Evolutionary conservation across 2,329 filamentous ascomycete genomes (phyloP), one percentile per base, ranked within the genome.

Genomic region (Cryphonectria carpinicola): DNA sequence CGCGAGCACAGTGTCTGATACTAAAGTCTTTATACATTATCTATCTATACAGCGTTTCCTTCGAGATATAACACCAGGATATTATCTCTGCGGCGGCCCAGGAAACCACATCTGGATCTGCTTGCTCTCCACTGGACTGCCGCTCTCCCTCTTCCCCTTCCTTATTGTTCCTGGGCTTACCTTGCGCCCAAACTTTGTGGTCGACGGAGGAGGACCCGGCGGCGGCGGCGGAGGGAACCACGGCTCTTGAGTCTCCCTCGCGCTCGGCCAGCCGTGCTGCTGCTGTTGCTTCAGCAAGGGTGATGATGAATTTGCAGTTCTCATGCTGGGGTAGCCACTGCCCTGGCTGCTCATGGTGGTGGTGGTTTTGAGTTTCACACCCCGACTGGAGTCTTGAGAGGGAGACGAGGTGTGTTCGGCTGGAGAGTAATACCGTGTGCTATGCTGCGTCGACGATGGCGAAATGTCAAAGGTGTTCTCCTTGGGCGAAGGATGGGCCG

Each of bases 71-170:
- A 43, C 4, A 28, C 1, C 10, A 4, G 4, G 1, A 2, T 39
- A 4, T 35, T 68, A 71, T 6, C 67, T 71, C 49, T 66, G 70
- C 41, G 82, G 82, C 19, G 82, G 82, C 32, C 80, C 80, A 43
- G 80, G 78, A 73, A 85, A 85, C 3, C 77, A 77, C 11, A 78
- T 80, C 75, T 80, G 79, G 25, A 84, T 79, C 68, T 75, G 79
- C 28, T 76, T 76, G 8, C 71, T 75, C 76, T 83, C 81, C 0
- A 80, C 78, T 0, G 82, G 82, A 71, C 78, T 75, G 71, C 79
- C 74, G 67, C 76, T 60, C 32, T 73, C 73, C 65, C 70, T 75
- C 28, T 69, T 72, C 25, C 8, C 52, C 62, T 65, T 73, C 61
- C 25, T 73, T 39, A 14, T 49, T 2, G 58, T 28, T 5, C 68